These are phyloP conservation scores for Nephelium lappaceum DNA, from an alignment of 345 rosid species.

Conservation along the genomic window DNA sequence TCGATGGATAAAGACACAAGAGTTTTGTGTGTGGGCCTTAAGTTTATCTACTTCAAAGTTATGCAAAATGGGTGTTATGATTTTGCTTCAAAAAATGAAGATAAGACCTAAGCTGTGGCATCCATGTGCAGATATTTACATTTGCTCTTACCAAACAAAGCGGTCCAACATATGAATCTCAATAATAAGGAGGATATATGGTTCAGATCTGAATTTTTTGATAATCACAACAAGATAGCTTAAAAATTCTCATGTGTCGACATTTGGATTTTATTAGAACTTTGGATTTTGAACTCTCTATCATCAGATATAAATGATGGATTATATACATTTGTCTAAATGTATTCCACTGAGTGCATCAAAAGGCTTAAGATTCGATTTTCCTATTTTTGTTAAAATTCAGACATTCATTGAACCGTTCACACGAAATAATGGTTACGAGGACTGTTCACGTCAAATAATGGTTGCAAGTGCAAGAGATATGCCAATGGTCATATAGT, in stretches of 20 bases:
- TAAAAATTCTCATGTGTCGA: neutral
- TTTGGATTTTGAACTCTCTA: neutral
- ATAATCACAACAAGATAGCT: neutral
- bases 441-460: too few relatives aligned
- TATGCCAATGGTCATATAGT: neutral
- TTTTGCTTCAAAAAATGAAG: constrained; percentile 25
- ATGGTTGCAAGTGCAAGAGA: neutral
- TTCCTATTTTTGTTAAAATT: too few relatives aligned
- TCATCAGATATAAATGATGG: neutral
- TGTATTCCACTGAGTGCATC: too few relatives aligned
- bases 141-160: constrained; percentile 8
- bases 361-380: too few relatives aligned
- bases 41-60: constrained; percentile 26
- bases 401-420: too few relatives aligned
- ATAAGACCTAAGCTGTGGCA: constrained; percentile 27
- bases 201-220: neutral
- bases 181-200: neutral
- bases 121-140: neutral
- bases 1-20: constrained; percentile 19
- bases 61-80: constrained; percentile 31
- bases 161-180: neutral
- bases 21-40: constrained; percentile 36
- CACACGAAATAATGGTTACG: too few relatives aligned
- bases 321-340: too few relatives aligned
- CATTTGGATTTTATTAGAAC: neutral